Conservation (phyloP, 345 rosid genomes). For the Odontarrhena argentea region DNA sequence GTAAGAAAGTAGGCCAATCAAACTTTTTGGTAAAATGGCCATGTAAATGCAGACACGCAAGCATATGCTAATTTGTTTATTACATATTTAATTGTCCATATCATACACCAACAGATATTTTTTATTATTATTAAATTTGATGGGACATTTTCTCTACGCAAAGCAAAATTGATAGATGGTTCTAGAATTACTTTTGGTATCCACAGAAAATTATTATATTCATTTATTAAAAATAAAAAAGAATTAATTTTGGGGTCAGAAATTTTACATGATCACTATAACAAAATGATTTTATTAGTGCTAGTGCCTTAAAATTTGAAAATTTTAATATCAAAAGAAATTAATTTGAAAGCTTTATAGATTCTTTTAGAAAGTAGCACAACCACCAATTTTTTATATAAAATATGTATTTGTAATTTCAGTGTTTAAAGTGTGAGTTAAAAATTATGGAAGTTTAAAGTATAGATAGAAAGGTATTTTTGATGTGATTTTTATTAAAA, state of each 20-base stretch:
- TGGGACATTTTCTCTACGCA: constrained; percentile 25
- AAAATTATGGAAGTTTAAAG: too few relatives aligned
- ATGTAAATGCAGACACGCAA: neutral
- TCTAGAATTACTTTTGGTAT: constrained; percentile 17
- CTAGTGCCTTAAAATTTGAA: neutral
- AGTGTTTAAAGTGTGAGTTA: too few relatives aligned
- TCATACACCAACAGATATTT: constrained; percentile 19
- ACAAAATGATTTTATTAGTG: neutral
- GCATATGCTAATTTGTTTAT: constrained; percentile 18
- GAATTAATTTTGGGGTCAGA: neutral
- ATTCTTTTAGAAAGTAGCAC: too few relatives aligned
- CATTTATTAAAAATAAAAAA: neutral
- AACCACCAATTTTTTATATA: too few relatives aligned
- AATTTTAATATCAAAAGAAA: too few relatives aligned
- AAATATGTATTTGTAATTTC: too few relatives aligned
- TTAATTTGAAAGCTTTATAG: too few relatives aligned
- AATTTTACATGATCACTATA: constrained; percentile 4
- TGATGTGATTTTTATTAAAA: neutral
- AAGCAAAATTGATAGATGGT: constrained; percentile 27
- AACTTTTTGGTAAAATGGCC: neutral
- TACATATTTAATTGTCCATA: constrained; percentile 12
- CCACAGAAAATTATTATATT: neutral
- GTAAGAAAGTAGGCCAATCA: constrained; percentile 12
- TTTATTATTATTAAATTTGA: neutral
- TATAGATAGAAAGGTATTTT: too few relatives aligned